Evolutionary conservation across 441 rosid species (phyloP).

Genomic region (Geranium incanum): DNA sequence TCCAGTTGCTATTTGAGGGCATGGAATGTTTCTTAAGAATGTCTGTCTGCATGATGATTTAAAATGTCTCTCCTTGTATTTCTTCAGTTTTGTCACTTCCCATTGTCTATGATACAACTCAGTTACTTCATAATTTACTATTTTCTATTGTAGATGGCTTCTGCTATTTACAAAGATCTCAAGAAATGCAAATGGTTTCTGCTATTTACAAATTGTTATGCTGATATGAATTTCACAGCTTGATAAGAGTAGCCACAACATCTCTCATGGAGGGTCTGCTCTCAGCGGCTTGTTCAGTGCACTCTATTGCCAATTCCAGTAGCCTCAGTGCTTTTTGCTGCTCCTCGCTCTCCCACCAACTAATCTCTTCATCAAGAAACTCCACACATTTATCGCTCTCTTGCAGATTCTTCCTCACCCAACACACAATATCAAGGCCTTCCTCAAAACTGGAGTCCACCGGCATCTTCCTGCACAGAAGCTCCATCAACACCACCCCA

Average conservation of each 20-base stretch:
- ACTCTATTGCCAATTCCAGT: conserved; percentile 31
- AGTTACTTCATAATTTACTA: too few relatives aligned
- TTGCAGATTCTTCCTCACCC: conserved; percentile 22
- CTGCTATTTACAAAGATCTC: too few relatives aligned
- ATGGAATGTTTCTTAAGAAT: too few relatives aligned
- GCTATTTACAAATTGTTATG: not conserved
- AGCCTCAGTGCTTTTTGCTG: conserved; percentile 27
- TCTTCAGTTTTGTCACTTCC: too few relatives aligned
- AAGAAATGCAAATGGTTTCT: too few relatives aligned
- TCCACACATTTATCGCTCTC: conserved; percentile 24
- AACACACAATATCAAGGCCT: conserved; percentile 24
- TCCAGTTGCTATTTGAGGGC: too few relatives aligned
- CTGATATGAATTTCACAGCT: conserved; percentile 11
- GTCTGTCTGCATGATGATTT: too few relatives aligned
- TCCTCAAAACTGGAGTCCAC: conserved; percentile 32
- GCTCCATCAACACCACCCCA: conserved; percentile 30
- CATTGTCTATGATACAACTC: too few relatives aligned
- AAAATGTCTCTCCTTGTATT: too few relatives aligned
- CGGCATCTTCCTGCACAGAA: conserved; percentile 28
- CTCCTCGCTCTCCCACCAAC: conserved; percentile 25
- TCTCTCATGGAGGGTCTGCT: conserved; percentile 36
- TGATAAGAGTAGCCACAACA: conserved; percentile 26
- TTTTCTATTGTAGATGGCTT: too few relatives aligned
- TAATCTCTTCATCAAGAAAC: conserved; percentile 31
- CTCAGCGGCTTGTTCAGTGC: conserved; percentile 28